Conservation (phyloP, 1,284 basidiomycete species). For the Acaromyces ingoldii region DNA sequence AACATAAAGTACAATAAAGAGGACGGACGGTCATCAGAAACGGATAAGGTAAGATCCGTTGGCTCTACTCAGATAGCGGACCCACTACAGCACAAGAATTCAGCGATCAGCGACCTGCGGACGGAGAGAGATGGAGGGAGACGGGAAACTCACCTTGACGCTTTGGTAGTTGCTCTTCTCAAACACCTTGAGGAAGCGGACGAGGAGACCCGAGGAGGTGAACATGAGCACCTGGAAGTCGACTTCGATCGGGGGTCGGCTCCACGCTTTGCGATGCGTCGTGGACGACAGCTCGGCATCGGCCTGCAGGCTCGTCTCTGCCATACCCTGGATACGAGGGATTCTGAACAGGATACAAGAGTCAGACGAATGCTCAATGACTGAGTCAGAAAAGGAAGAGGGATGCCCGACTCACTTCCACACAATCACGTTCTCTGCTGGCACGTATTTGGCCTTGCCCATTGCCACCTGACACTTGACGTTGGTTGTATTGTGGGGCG, state of each 20-base stretch:
- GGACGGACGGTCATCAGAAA: conserved; percentile 13
- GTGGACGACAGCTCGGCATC: conserved; percentile 78
- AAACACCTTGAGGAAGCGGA: conserved; percentile 95
- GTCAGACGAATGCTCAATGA: not conserved
- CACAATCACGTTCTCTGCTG: conserved; percentile 86
- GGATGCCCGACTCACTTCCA: conserved; percentile 75
- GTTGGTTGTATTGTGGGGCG: conserved; percentile 84
- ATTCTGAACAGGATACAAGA: conserved; percentile 60
- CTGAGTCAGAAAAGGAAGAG: not conserved
- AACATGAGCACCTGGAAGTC: conserved; percentile 99
- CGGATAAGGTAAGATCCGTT: conserved; percentile 40
- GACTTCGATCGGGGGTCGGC: conserved; percentile 90
- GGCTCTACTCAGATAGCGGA: conserved; percentile 39
- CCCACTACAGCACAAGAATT: conserved; percentile 27
- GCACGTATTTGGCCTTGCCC: conserved; percentile 96
- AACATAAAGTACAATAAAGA: too few species aligned
- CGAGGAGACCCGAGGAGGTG: conserved; percentile 88
- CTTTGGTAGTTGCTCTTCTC: conserved; percentile 85
- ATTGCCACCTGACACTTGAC: conserved; percentile 84
- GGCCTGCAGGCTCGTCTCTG: conserved; percentile 80
- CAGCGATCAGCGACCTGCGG: not conserved
- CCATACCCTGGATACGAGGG: conserved; percentile 82
- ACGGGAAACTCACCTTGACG: conserved; percentile 38
- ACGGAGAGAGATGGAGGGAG: not conserved
- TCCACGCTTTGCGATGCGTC: conserved; percentile 83